A percentile compares a stretch with the other conserved stretches of the same genome.
Evolutionary conservation across 345 rosid species (phyloP).

Genomic region (Eucalyptus camaldulensis): DNA sequence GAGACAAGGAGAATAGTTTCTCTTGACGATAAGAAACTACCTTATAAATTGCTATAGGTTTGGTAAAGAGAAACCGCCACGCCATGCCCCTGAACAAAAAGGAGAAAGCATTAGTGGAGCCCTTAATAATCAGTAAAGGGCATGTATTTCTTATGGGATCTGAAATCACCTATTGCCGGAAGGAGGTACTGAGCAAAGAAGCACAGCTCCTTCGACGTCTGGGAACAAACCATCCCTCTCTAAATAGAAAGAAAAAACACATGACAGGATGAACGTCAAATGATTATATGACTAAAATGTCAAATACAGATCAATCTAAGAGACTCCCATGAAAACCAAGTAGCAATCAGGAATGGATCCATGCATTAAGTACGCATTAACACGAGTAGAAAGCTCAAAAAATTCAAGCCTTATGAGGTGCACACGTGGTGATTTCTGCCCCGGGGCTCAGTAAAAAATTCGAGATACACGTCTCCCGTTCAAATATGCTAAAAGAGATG

Average conservation of each 20-base stretch:
- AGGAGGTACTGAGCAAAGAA: conserved; percentile 91
- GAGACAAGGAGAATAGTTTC: background rate
- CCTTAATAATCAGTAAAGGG: background rate
- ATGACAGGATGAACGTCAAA: background rate
- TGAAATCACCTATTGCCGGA: conserved; percentile 75
- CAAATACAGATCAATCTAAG: background rate
- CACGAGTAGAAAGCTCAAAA: background rate
- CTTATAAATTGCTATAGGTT: conserved; percentile 84
- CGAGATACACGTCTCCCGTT: background rate
- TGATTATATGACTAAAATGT: background rate
- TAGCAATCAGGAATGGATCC: background rate
- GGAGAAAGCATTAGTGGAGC: background rate
- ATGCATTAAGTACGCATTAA: background rate
- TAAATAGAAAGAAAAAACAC: background rate
- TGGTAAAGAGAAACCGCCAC: conserved; percentile 82
- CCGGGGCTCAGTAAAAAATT: background rate
- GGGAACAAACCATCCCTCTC: conserved; percentile 33
- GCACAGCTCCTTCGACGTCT: conserved; percentile 51
- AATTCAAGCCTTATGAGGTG: background rate
- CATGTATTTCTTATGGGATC: background rate
- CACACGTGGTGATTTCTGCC: background rate
- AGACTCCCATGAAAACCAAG: background rate
- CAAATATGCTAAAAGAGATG: background rate
- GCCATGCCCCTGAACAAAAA: conserved; percentile 54
- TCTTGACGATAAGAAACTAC: conserved; percentile 5